These are phyloP conservation scores for Cylindrodendrum hubeiense DNA, from an alignment of 2,329 filamentous ascomycete species.

Conservation along the genomic window DNA sequence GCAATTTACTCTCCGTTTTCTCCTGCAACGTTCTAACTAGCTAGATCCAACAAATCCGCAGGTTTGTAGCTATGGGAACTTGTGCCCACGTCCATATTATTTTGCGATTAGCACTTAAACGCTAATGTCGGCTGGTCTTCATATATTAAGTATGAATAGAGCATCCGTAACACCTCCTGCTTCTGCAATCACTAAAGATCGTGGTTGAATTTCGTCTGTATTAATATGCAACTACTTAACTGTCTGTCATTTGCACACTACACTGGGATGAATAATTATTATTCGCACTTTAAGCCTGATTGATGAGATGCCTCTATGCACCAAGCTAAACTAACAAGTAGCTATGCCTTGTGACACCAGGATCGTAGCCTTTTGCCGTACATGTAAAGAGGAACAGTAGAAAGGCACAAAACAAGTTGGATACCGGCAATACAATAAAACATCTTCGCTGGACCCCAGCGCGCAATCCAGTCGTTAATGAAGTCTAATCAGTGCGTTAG, in stretches of 20 bases:
- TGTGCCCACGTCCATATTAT: not conserved
- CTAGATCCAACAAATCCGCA: not conserved
- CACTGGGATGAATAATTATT: not conserved
- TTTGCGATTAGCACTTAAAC: not conserved
- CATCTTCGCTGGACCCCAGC: not conserved
- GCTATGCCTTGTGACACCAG: not conserved
- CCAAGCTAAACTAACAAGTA: not conserved
- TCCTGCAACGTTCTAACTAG: not conserved
- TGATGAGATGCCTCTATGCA: not conserved
- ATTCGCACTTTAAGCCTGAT: not conserved
- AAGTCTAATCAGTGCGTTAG: not conserved
- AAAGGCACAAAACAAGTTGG: not conserved
- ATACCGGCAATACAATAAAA: not conserved
- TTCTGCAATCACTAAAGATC: not conserved
- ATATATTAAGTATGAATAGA: not conserved
- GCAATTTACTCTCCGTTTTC: not conserved
- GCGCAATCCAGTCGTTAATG: slow-evolving; percentile 1
- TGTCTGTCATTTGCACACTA: not conserved
- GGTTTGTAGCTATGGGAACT: not conserved
- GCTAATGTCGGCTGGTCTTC: not conserved
- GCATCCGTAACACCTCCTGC: not conserved
- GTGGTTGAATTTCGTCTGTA: not conserved
- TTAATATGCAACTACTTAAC: not conserved
- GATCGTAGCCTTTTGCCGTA: not conserved
- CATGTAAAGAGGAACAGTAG: not conserved